Base-by-base conservation (phyloP, 2,329 filamentous ascomycete species). In the Stagonosporopsis vannaccii region DNA sequence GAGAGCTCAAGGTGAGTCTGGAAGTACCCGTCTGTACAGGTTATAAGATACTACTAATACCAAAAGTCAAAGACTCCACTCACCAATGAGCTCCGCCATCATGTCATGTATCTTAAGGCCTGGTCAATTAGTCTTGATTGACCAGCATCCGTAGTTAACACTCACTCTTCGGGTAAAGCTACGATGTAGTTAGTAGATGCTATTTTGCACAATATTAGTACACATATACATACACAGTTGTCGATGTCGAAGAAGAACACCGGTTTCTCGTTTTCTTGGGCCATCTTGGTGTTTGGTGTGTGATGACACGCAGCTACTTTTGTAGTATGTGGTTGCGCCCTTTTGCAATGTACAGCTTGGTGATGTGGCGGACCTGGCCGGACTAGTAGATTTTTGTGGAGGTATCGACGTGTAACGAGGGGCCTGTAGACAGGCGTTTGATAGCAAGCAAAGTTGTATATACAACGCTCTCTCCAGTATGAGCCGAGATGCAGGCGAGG, bases 241-340 rank as follows among this genome's bases (percentile, higher is more conserved):
- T 99, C 95, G 72, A 99, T 98, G 74, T 99, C 95, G 73, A 97
- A 98, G 76, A 86, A 87, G 75, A 87, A 85, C 19, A 90, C 81
- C 1, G 83, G 81, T 60, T 85, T 77, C 51, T 72, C 72, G 33
- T 58, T 55, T 36, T 70, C 40, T 25, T 60, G 62, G 49, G 65
- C 64, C 71, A 73, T 74, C 19, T 25, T 30, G 32, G 8, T 41
- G 28, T 30, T 32, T 23, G 22, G 41, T 1, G 40, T 20, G 22
- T 23, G 6, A 32, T 15, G 44, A 3, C 2, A 25, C 5, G 30
- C 8, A 20, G 11, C 4, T 15, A n/a, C 23, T 20, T 51, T 51
- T 47, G 37, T 56, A 56, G 25, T 20, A 6, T 37, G 15, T 26
- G 30, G 12, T n/a, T 51, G 47, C 48, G 53, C 47, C 53, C 53